Evolutionary conservation across 306 rosid genomes (phyloP), one percentile per base, ranked within the genome.

Genomic region (Clitoria ternatea): DNA sequence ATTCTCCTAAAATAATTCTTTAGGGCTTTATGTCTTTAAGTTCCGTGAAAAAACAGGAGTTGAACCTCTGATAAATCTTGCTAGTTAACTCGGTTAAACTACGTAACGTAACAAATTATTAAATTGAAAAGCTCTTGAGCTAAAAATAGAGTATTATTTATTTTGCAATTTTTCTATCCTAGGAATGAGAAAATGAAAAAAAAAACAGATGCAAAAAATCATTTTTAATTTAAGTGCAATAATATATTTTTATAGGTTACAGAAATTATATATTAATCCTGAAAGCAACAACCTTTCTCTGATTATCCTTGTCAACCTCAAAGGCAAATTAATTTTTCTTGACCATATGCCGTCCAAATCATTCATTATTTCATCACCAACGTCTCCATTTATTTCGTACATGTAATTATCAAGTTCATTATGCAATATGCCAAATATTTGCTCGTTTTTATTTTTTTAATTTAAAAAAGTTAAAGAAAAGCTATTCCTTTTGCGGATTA

Each of bases 361-460:
- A 56, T 56, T 56, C 63, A 56, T 56, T 56, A 56, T 27, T 56
- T 15, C 63, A 56, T 29, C 30, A 37, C 42, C 40, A 56, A 15
- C 40, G 30, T 23, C 10, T 18, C 6, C 40, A 56, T 56, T 56
- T 29, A 29, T 29, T 29, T 70, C 32, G 57, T 32, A 71, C 68
- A 6, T 59, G 66, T 33, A 57, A 56, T 71, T n/a, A 57, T 23
- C 49, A 61, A 48, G 12, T 14, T 48, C 30, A n/a, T 72, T 52
- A 29, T 42, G 44, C 2, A 6, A 29, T 18, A n/a, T 19, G 15
- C 40, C 14, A 47, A 66, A 5, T 66, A 17, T 17, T 30, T 27
- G 3, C 47, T 30, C 18, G 17, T 3, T 67, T 32, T 32, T 13
- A 5, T 4, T 4, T 1, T 35, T 19, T 18, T 9, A 0, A 6